These are phyloP conservation scores for Isatis lusitanica DNA, from an alignment of 441 rosid species.

Conservation along the genomic window DNA sequence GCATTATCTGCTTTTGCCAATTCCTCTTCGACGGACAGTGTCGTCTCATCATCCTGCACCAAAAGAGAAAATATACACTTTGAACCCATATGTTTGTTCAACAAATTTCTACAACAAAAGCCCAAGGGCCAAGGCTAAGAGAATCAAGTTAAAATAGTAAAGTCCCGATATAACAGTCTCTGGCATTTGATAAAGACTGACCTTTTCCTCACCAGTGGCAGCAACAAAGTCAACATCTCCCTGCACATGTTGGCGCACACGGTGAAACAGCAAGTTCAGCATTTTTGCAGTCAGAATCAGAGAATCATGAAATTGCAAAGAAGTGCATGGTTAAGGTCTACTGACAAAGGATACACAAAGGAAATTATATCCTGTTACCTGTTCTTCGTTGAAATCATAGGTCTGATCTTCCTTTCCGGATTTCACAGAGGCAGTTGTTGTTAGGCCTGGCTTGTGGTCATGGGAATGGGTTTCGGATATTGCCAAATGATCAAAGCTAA, in stretches of 20 bases:
- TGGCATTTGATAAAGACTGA: conserved; percentile 37
- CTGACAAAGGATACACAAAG: conserved; percentile 3
- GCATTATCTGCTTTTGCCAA: conserved; percentile 72
- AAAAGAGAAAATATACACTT: conserved; percentile 14
- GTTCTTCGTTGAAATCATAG: conserved; percentile 81
- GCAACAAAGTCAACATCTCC: conserved; percentile 91
- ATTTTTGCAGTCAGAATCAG: conserved; percentile 21
- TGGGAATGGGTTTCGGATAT: conserved; percentile 43
- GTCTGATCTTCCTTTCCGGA: conserved; percentile 41
- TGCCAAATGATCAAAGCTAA: conserved; percentile 53
- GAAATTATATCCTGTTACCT: conserved; percentile 43
- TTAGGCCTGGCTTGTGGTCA: conserved; percentile 38
- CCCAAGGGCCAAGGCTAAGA: conserved; percentile 19
- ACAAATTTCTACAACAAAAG: not conserved
- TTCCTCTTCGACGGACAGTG: conserved; percentile 87
- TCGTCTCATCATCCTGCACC: conserved; percentile 92
- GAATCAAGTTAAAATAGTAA: no score
- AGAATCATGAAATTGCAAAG: conserved; percentile 12
- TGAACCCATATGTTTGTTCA: conserved; percentile 12
- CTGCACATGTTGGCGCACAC: conserved; percentile 50
- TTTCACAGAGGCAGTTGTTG: conserved; percentile 36
- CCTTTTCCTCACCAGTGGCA: conserved; percentile 81
- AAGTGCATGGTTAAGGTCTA: conserved; percentile 8
- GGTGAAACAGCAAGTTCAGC: conserved; percentile 20
- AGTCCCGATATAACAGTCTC: conserved; percentile 20